Base-by-base conservation (phyloP, 441 rosid genomes). In the Eruca vesicaria region DNA sequence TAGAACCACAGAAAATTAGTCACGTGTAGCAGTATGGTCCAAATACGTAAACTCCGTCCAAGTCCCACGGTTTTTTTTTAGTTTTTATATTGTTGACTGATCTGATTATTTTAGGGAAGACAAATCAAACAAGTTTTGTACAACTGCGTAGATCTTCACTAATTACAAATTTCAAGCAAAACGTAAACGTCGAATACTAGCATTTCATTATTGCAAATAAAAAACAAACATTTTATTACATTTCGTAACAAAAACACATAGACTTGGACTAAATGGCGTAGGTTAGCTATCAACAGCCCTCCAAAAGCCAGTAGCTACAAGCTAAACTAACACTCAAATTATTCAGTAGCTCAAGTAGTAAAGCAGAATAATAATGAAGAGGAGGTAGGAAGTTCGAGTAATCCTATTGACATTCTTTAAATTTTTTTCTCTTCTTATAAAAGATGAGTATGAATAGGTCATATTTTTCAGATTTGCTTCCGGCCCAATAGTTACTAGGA, bases 241-340 rank as follows among this genome's bases (percentile, higher is more conserved):
- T 58, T 45, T 29, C 8, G 29, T 38, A 18, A 28, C 11, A 10
- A 11, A 29, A 50, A 10, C 2, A 15, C 36, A 35, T 35, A 36
- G 43, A 61, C 57, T 68, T 68, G 3, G 73, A 62, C 21, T 31
- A 7, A 5, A 69, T 7, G 12, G 31, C 78, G 56, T 80, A 87
- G 3, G 91, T 73, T 69, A 83, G 82, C 78, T 84, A n/a, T 38
- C 36, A 53, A 57, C 69, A 26, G 74, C 26, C 15, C 41, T 53
- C 33, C 6, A 45, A n/a, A 14, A 33, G 5, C 21, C 6, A 55
- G 55, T 18, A 50, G 53, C 41, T 35, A 35, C 41, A 9, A 35
- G 41, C 26, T 23, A 23, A 23, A n/a, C n/a, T n/a, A n/a, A n/a
- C n/a, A n/a, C n/a, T n/a, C n/a, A 23, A 23, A 23, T 3, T 23